Base-by-base conservation (phyloP, 805 yeast species). In the Blastobotrys peoriensis region DNA sequence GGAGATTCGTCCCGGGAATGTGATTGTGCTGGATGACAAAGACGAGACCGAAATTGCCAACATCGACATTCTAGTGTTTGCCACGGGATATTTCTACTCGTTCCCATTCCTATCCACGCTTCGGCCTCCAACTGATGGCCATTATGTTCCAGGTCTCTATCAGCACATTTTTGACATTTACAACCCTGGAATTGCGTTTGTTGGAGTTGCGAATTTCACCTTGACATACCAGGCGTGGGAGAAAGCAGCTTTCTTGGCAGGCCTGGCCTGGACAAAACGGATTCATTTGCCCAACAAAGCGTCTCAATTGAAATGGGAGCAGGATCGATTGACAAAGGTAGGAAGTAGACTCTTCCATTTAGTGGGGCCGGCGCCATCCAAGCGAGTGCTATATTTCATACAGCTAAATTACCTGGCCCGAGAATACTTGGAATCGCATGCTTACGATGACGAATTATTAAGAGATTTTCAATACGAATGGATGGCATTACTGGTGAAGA, bases 131-230 rank as follows among this genome's bases (percentile, higher is more conserved):
- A 9, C 42, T 5, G 41, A 35, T n/a, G 47, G 47, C 3, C 40
- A 33, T 21, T 40, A 23, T 22, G 40, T 40, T 17, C 44, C 40
- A 10, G 48, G 48, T n/a, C 25, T 44, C 15, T 44, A 44, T 36
- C 40, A 35, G 30, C 48, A 44, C 33, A 30, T 41, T 3, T 44
- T 44, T 35, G 44, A 44, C 23, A 44, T 40, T n/a, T 35, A 44
- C 17, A 21, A 44, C 16, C 39, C 44, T 25, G 36, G 36, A 10
- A 17, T 44, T 19, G 44, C 48, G 9, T 40, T 40, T 27, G 22
- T 44, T 30, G 48, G 48, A 4, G 36, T 30, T 34, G 38, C 47
- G 6, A 36, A 27, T 15, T 33, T 21, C 4, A 38, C 46, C 3
- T 30, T 43, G 23, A 36, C 43, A 13, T 45, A 43, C 30, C 21